These are phyloP conservation scores for Yamadazyma mexicana DNA, from an alignment of 1,139 yeast species.

Conservation along the genomic window DNA sequence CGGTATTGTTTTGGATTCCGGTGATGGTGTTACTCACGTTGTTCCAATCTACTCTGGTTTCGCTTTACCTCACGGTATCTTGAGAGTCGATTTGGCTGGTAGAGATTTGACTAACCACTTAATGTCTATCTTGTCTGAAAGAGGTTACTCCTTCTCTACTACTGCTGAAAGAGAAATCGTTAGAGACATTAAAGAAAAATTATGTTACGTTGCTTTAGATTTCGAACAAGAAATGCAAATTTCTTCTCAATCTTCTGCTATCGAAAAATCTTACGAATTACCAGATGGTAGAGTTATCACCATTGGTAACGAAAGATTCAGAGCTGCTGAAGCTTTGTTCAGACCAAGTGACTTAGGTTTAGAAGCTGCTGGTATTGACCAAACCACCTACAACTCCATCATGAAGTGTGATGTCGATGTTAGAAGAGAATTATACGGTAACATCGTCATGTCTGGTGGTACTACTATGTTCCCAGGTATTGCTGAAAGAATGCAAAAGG, in stretches of 20 bases:
- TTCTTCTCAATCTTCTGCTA: constrained; percentile 96
- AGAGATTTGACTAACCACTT: constrained; percentile 98
- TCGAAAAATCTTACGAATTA: constrained; percentile 98
- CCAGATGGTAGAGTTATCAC: constrained; percentile 99
- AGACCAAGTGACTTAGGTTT: constrained; percentile 97
- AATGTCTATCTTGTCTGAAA: constrained; percentile 97
- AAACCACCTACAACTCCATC: constrained; percentile 98
- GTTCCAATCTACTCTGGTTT: constrained; percentile 99
- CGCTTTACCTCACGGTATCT: constrained; percentile 98
- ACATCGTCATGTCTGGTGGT: constrained; percentile 99
- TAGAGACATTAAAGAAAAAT: constrained; percentile 98
- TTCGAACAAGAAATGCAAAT: constrained; percentile 98
- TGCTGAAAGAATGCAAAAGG: constrained; percentile 99
- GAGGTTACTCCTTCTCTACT: constrained; percentile 98
- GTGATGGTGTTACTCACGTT: constrained; percentile 99
- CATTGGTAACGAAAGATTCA: constrained; percentile 99
- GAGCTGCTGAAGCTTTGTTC: constrained; percentile 99
- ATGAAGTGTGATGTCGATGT: constrained; percentile 99
- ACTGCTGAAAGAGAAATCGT: constrained; percentile 99
- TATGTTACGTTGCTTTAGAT: constrained; percentile 96
- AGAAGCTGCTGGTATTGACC: constrained; percentile 99
- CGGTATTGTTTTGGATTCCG: constrained; percentile 98
- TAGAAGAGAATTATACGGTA: constrained; percentile 98
- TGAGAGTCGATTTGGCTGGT: constrained; percentile 99
- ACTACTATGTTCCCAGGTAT: constrained; percentile 99